Conservation (phyloP, 805 yeast species). For the Teunomyces barrocoloradensis region DNA sequence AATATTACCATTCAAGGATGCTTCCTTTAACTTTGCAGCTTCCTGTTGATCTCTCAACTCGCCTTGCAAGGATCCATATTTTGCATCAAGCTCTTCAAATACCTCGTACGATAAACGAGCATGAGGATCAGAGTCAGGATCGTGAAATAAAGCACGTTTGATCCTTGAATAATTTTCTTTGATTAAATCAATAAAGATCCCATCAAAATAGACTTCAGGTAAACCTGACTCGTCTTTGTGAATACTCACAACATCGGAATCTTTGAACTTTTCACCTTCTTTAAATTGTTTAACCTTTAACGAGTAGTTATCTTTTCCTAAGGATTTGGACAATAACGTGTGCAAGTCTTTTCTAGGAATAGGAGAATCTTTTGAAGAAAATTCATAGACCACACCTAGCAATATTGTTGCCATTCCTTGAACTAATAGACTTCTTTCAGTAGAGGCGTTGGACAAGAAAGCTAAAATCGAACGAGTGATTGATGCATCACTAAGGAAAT, state of each 20-base stretch:
- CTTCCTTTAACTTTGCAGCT: conserved; percentile 17
- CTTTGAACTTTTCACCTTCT: conserved; percentile 53
- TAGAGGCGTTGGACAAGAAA: conserved; percentile 48
- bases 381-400: conserved; percentile 79
- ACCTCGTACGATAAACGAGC: conserved; percentile 62
- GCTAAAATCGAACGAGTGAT: conserved; percentile 67
- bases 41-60: conserved; percentile 22
- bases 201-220: conserved; percentile 76
- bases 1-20: conserved; percentile 17
- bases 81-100: conserved; percentile 45
- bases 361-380: conserved; percentile 61
- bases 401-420: conserved; percentile 73
- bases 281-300: conserved; percentile 71
- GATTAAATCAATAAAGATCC: conserved; percentile 59
- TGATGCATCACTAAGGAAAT: conserved; percentile 66
- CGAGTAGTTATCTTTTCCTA: conserved; percentile 79
- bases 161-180: conserved; percentile 69
- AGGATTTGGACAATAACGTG: conserved; percentile 58
- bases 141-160: conserved; percentile 65
- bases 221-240: conserved; percentile 78
- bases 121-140: conserved; percentile 71
- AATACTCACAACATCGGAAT: conserved; percentile 52
- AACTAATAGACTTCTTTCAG: conserved; percentile 51
- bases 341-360: conserved; percentile 58
- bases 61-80: conserved; percentile 25